Base-by-base conservation (phyloP, 306 rosid genomes). In the Sesbania bispinosa region DNA sequence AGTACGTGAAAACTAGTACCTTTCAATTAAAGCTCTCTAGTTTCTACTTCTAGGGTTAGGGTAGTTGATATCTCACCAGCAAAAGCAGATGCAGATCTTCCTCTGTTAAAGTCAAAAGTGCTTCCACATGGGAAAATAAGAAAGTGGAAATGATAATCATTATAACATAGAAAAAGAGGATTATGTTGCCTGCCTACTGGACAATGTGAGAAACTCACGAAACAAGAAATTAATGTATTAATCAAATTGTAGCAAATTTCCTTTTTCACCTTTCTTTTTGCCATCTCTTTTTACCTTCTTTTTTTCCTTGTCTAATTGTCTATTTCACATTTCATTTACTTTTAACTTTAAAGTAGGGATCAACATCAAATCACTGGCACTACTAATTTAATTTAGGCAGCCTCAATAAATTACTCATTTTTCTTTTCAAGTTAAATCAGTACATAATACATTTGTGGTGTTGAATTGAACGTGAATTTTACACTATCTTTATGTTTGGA, bases 101-200 rank as follows among this genome's bases (percentile, higher is more conserved):
- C 38, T 55, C 23, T 51, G 77, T 61, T 45, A 73, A 81, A 75
- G 70, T 77, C 67, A 81, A 81, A 70, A 78, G 78, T 76, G 65
- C 6, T 42, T 64, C 62, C 78, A 78, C 83, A 74, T 48, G 71
- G 71, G 62, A 69, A 72, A 52, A 27, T 74, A 38, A 82, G 39
- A 82, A n/a, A n/a, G n/a, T n/a, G n/a, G n/a, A n/a, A n/a, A n/a
- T n/a, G n/a, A 78, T 38, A 46, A 82, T 77, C 1, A 82, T 79
- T 74, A 41, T 74, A 38, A 47, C 79, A 70, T 52, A 32, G 27
- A 77, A 74, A 74, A 72, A 77, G 18, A 27, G 68, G 85, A 79
- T 73, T 79, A 32, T 81, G 83, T 78, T 79, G 79, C 85, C 86
- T 86, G 63, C 86, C 85, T 39, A 73, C 80, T 69, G 59, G 73